Base-by-base conservation (phyloP, 1,139 yeast species). In the Zygosaccharomyces sapae region DNA sequence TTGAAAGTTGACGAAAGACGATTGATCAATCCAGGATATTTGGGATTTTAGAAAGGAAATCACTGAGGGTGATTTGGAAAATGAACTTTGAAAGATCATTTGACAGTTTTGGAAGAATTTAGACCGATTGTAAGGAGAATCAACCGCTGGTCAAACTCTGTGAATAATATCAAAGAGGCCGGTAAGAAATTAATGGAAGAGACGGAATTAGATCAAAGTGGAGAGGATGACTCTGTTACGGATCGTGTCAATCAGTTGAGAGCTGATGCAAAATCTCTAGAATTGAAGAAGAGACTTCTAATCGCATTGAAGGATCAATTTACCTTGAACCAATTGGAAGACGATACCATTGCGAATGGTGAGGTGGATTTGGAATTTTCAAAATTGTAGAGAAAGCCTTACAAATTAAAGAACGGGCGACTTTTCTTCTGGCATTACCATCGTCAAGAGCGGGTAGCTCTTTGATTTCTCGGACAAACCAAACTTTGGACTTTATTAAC, bases 291-390 rank as follows among this genome's bases (percentile, higher is more conserved):
- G 59, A 68, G 71, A 22, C 59, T 86, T 3, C 69, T 86, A 50
- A 64, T 69, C 1, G 78, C 79, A 16, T 83, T 87, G 59, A 79
- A 81, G 53, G 71, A 74, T 4, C 77, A 79, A 49, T 88, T 86
- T 62, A 79, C 90, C 0, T 65, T 92, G 39, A 77, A 77, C 40
- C 92, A 83, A 53, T 77, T 80, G 48, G 97, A 92, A 57, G 84
- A 81, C 49, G 83, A 74, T 59, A 67, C 74, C 7, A 65, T 83
- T 39, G 62, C 66, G 19, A 73, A 70, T 48, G 73, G 71, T n/a
- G 58, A 61, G 2, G 71, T 77, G 10, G 77, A 79, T 50, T 70
- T 70, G 2, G 85, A 80, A 36, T 85, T 62, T 87, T 88, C 56
- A 60, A 61, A 5, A 75, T 80, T 0, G 69, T 90, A 40, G 67